Conservation (phyloP, 768 basidiomycete species). For the Amanita jacksonii region DNA sequence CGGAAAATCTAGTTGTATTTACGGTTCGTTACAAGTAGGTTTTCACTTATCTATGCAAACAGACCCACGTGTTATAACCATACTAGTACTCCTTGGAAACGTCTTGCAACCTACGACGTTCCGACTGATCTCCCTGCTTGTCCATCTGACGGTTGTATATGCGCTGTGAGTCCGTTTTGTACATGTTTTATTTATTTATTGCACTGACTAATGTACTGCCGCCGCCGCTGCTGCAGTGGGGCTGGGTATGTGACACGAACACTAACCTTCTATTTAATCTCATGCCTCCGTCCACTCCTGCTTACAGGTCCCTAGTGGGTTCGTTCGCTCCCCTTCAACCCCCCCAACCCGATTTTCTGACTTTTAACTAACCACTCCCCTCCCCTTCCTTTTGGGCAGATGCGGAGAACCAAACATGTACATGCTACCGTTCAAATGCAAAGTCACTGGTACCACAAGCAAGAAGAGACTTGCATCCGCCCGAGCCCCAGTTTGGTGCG, state of each 20-base stretch:
- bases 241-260: constrained; percentile 31
- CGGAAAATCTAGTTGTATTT: constrained; percentile 43
- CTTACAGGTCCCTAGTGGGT: constrained; percentile 32
- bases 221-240: constrained; percentile 37
- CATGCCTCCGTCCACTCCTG: not conserved
- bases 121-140: constrained; percentile 40
- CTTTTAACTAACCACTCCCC: not conserved
- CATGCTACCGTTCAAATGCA: constrained; percentile 35
- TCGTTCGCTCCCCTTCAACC: constrained; percentile 11
- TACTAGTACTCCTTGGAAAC: constrained; percentile 43
- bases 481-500: constrained; percentile 44
- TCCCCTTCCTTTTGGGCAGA: constrained; percentile 14
- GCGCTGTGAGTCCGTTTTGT: constrained; percentile 39
- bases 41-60: not conserved
- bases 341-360: no score
- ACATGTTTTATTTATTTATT: not conserved
- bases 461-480: constrained; percentile 29
- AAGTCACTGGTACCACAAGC: constrained; percentile 33
- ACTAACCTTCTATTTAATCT: not conserved
- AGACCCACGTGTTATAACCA: not conserved
- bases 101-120: constrained; percentile 38
- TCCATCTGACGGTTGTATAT: constrained; percentile 40
- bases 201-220: no score
- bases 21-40: constrained; percentile 39
- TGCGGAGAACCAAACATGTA: constrained; percentile 50